These are phyloP conservation scores for Ceratocystis destructans DNA, from an alignment of 2,329 filamentous ascomycete genomes.

Conservation along the genomic window DNA sequence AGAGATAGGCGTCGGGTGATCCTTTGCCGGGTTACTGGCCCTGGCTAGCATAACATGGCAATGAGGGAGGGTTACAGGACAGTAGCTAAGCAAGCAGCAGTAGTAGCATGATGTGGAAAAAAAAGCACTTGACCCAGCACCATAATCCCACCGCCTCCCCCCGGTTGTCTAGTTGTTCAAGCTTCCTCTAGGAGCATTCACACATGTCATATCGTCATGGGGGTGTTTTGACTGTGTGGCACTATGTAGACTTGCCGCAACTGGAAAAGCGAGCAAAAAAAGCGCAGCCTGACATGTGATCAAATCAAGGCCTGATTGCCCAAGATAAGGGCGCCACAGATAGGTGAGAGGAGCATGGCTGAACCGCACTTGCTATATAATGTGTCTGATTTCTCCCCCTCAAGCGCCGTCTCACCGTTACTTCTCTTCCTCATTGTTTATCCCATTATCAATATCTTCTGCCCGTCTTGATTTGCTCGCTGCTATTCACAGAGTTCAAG, in stretches of 20 bases:
- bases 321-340: background rate
- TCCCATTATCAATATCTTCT: background rate
- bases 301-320: background rate
- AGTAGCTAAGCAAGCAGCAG: background rate
- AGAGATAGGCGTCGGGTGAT: background rate
- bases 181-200: background rate
- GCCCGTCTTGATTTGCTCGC: background rate
- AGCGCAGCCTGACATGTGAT: background rate
- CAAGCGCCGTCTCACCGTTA: too few species aligned
- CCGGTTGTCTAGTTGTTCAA: background rate
- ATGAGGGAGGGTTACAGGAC: background rate
- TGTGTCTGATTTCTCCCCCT: background rate
- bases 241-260: background rate
- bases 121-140: background rate
- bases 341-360: background rate
- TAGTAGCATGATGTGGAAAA: background rate
- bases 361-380: background rate
- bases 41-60: background rate
- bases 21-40: background rate
- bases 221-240: background rate
- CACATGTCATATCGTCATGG: background rate
- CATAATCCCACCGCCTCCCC: background rate
- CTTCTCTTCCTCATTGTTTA: background rate
- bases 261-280: background rate
- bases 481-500: background rate